Conservation (phyloP, 2,329 filamentous ascomycete genomes). For the Cercospora beticola region DNA sequence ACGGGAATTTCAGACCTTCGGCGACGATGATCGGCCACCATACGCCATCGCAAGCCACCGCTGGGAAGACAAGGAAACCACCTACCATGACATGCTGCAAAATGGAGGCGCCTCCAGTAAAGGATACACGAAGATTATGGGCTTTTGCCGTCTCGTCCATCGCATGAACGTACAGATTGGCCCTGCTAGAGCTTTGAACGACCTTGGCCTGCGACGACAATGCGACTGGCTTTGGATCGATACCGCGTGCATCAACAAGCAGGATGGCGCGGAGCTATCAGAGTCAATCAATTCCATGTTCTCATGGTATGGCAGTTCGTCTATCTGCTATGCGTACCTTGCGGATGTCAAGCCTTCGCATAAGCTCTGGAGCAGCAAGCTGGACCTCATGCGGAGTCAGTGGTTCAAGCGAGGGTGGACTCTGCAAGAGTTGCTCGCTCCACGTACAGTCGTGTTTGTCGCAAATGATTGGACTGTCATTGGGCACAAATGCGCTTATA, state of each 20-base stretch:
- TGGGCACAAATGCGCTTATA: neutral
- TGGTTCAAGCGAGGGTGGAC: constrained; percentile 13
- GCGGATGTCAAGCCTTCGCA: neutral
- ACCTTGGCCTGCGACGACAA: neutral
- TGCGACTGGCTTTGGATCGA: constrained; percentile 7
- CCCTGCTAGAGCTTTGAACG: neutral
- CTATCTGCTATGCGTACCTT: constrained; percentile 1
- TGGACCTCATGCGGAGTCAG: neutral
- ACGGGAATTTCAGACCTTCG: constrained; percentile 1
- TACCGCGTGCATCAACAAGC: constrained; percentile 4
- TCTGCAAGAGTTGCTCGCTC: constrained; percentile 25
- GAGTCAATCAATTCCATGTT: constrained; percentile 7
- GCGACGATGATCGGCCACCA: neutral
- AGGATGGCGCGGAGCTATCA: neutral
- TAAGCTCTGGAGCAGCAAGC: neutral
- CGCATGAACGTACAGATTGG: neutral
- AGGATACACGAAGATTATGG: neutral
- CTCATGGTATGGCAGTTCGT: neutral
- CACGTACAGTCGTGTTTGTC: constrained; percentile 15
- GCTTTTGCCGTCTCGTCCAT: neutral
- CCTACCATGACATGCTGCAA: neutral
- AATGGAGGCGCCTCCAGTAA: neutral
- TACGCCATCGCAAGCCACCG: constrained; percentile 8
- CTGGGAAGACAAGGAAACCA: constrained; percentile 4
- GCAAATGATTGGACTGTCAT: neutral